Percentiles rank a stretch among this genome's conserved stretches.
phyloP scores from a whole-genome alignment of 2,329 filamentous ascomycete genomes.

The Phialemonium atrogriseum region DNA sequence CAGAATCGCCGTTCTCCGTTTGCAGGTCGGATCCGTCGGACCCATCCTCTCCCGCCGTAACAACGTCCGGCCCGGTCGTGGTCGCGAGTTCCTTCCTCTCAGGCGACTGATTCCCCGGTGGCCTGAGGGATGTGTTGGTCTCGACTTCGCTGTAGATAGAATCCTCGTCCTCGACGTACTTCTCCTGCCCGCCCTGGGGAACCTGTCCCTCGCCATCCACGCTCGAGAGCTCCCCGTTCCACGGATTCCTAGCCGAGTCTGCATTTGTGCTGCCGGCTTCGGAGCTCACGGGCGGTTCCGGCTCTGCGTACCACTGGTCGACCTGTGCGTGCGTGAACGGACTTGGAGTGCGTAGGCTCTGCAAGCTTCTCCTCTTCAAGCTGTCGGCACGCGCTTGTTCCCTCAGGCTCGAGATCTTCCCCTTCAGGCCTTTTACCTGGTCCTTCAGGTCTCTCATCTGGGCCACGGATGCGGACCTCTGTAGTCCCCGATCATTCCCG shows the following conservation, averaged over 20 bases:
- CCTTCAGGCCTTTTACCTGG: conserved; percentile 79
- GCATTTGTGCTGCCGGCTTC: conserved; percentile 5
- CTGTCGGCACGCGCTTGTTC: conserved; percentile 73
- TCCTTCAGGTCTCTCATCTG: conserved; percentile 68
- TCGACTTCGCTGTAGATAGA: conserved; percentile 19
- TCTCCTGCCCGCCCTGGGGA: conserved; percentile 4
- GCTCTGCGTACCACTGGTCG: conserved; percentile 42
- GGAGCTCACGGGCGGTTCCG: conserved; percentile 16
- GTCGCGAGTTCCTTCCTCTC: conserved; percentile 5
- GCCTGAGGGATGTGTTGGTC: conserved; percentile 16
- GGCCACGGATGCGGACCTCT: conserved; percentile 62
- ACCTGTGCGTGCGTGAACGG: conserved; percentile 65
- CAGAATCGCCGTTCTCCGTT: conserved; percentile 28
- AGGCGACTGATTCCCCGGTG: conserved; percentile 3
- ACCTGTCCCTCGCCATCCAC: conserved; percentile 15
- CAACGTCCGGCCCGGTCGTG: neutral
- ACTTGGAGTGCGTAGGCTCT: conserved; percentile 66
- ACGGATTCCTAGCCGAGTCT: conserved; percentile 13
- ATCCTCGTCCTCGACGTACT: conserved; percentile 16
- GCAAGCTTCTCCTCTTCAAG: conserved; percentile 66
- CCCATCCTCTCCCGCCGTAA: conserved; percentile 20
- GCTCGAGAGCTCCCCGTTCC: conserved; percentile 21
- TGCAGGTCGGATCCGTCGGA: conserved; percentile 29
- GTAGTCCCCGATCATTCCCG: conserved; percentile 37
- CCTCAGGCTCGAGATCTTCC: conserved; percentile 72